Evolutionary conservation across 202 grass and related monocot genomes (phyloP).

Genomic region (Schoenoplectus tabernaemontani): DNA sequence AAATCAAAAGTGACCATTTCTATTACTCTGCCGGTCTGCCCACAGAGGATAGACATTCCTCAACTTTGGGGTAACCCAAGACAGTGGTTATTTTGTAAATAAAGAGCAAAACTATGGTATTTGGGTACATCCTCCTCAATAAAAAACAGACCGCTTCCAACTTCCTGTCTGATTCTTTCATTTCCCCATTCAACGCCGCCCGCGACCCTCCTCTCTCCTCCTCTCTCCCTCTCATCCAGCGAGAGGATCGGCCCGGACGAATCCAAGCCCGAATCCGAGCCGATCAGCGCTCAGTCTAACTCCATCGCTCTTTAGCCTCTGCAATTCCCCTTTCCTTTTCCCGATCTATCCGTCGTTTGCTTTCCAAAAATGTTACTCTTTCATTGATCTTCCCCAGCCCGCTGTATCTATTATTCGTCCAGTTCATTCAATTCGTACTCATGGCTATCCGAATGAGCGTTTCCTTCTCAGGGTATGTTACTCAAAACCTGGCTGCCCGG

Average conservation of each 20-base stretch:
- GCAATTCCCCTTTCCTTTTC: conserved; percentile 25
- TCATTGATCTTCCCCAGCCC: background rate
- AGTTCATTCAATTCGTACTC: conserved; percentile 32
- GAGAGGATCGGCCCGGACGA: conserved; percentile 24
- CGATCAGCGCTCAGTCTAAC: background rate
- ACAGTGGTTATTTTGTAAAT: conserved; percentile 9
- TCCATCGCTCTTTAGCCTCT: background rate
- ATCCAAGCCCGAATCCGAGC: background rate
- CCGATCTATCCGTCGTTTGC: conserved; percentile 24
- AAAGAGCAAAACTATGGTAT: background rate
- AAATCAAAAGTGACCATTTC: too few relatives aligned
- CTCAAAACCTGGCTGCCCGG: conserved; percentile 63
- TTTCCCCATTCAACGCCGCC: background rate
- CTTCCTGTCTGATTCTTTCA: conserved; percentile 1
- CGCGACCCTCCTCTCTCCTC: background rate
- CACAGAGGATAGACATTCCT: too few relatives aligned
- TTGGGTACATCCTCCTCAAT: too few relatives aligned
- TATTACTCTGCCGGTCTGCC: too few relatives aligned
- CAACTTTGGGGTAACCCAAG: too few relatives aligned
- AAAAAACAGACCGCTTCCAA: background rate
- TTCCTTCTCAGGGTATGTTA: conserved; percentile 77
- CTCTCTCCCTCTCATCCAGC: background rate
- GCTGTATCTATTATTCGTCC: conserved; percentile 21
- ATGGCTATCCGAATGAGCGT: conserved; percentile 96
- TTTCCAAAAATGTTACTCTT: conserved; percentile 17